phyloP scores from a whole-genome alignment of 192 early-diverging fungal species.

The Podila minutissima region DNA sequence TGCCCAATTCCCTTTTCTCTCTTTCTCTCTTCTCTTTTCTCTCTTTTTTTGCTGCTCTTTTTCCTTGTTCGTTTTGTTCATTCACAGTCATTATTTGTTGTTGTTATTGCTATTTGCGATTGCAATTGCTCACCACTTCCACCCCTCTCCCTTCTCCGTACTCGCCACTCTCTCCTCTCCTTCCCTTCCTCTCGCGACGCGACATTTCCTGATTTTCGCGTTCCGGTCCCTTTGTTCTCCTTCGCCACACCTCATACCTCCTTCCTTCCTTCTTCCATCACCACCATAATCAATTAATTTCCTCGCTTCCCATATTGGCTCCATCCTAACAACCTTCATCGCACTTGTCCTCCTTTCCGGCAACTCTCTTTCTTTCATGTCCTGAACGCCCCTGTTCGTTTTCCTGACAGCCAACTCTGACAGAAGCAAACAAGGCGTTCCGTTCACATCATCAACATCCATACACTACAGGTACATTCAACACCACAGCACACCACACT shows the following conservation, averaged over 20 bases:
- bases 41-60: not conserved
- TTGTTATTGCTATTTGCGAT: not conserved
- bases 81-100: conserved; percentile 1
- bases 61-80: conserved; percentile 2
- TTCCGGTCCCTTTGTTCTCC: conserved; percentile 1
- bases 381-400: not conserved
- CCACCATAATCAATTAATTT: not conserved
- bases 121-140: conserved; percentile 1
- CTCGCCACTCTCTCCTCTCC: not conserved
- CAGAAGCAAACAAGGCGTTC: conserved; percentile 1
- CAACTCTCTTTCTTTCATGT: not conserved
- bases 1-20: conserved; percentile 5
- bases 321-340: not conserved
- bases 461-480: not conserved
- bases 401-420: not conserved
- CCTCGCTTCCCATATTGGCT: not conserved
- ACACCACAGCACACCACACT: too few species aligned
- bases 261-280: too few species aligned
- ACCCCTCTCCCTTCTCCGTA: not conserved
- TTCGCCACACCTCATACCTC: too few species aligned
- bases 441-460: not conserved
- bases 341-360: not conserved
- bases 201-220: conserved; percentile 8
- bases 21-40: not conserved
- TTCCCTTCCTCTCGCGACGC: not conserved